Base-by-base conservation (phyloP, 305 asterid genomes). In the Striga hermonthica region DNA sequence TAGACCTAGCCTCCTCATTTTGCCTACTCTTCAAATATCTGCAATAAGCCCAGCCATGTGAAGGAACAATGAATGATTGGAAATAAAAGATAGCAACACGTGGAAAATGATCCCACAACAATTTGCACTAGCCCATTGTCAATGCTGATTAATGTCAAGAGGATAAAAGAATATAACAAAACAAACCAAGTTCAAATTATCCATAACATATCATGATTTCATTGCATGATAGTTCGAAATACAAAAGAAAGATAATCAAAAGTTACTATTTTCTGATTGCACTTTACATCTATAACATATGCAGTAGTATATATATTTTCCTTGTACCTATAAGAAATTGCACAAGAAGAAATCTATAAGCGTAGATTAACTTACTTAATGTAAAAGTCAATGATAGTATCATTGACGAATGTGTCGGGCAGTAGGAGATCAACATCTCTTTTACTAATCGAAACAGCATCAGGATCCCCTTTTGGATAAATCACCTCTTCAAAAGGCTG, bases 341-440 rank as follows among this genome's bases (percentile, higher is more conserved):
- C 49, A 62, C 14, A 66, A 37, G 44, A 59, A 36, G 31, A 41
- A 16, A 16, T 41, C 53, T 7, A 50, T 44, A 75, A 50, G 59
- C 36, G 57, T 62, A 60, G 70, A 57, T 10, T 60, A 76, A 83
- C 96, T 83, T 85, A 93, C 97, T 81, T 86, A 70, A 90, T 86
- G 66, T 93, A 93, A 54, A 93, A 93, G 82, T 90, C 97, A 65
- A 93, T 90, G 66, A 93, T 80, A 45, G 99, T 93, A 76, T 93
- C 99, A 64, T 93, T 93, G 77, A 93, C 82, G 79, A 90, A 93
- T 60, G 95, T 86, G 63, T 88, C 95, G 31, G 99, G 99, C 72
- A 78, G 86, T 57, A 93, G 80, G 65, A 90, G 83, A 82, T 86
- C 97, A 13, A 85, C 83, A 55, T 93, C 99, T 72, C 96, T 87